Evolutionary conservation across 2,329 filamentous ascomycete species (phyloP).

Genomic region (Ilyonectria mors-panacis): DNA sequence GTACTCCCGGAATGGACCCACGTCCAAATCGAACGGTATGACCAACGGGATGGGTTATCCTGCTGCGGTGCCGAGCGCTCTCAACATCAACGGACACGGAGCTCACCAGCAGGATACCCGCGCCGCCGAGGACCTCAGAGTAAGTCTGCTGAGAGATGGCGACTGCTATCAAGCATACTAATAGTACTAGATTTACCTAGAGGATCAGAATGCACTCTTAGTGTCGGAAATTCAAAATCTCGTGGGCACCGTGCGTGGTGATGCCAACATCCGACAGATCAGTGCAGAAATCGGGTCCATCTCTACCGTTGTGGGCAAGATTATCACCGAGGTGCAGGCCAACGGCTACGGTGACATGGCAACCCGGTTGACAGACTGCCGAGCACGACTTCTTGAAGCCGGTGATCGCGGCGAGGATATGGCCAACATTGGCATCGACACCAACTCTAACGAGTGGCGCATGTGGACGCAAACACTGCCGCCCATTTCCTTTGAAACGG

Average conservation of each 20-base stretch:
- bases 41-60: constrained; percentile 57
- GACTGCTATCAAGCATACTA: constrained; percentile 13
- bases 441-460: constrained; percentile 70
- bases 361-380: constrained; percentile 72
- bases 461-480: constrained; percentile 80
- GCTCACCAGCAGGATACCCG: constrained; percentile 56
- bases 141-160: constrained; percentile 33
- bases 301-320: constrained; percentile 77
- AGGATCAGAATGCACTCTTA: constrained; percentile 85
- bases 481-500: constrained; percentile 89
- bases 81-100: constrained; percentile 57
- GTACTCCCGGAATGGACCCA: constrained; percentile 53
- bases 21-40: constrained; percentile 49
- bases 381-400: constrained; percentile 75
- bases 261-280: constrained; percentile 75
- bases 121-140: constrained; percentile 66
- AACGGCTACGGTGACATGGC: constrained; percentile 68
- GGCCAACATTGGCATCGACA: constrained; percentile 62
- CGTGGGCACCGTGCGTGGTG: constrained; percentile 78
- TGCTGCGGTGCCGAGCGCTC: constrained; percentile 56
- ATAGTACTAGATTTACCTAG: constrained; percentile 77
- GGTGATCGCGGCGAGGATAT: constrained; percentile 73
- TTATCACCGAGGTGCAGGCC: constrained; percentile 76
- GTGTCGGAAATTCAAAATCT: constrained; percentile 88
- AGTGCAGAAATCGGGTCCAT: constrained; percentile 80